Evolutionary conservation across 2,329 filamentous ascomycete genomes (phyloP).

Genomic region (Juglanconis oblonga): DNA sequence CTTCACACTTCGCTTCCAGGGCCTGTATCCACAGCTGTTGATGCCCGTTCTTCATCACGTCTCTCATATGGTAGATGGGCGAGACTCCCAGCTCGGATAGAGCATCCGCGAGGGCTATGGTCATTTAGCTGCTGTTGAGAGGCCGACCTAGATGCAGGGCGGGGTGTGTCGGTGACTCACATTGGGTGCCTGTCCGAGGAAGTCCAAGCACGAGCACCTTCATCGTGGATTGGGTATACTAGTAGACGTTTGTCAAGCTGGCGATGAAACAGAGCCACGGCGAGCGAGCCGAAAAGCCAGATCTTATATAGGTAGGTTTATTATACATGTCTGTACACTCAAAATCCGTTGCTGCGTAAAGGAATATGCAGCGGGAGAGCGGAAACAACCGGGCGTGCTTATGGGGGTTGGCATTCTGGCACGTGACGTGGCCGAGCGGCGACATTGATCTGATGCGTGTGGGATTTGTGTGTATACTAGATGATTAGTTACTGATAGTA

Average conservation of each 20-base stretch:
- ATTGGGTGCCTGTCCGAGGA: conserved; percentile 31
- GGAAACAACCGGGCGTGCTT: too few species aligned
- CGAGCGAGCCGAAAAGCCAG: too few species aligned
- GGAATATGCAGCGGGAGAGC: too few species aligned
- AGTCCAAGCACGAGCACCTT: conserved; percentile 33
- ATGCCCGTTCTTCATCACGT: conserved; percentile 31
- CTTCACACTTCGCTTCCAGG: conserved; percentile 30
- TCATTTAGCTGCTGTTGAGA: neutral
- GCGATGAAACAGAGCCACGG: too few species aligned
- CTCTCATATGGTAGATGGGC: conserved; percentile 33
- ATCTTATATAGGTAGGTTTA: too few species aligned
- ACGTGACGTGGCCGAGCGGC: too few species aligned
- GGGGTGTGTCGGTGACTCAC: conserved; percentile 19
- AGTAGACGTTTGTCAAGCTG: neutral
- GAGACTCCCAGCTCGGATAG: conserved; percentile 27
- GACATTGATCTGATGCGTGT: too few species aligned
- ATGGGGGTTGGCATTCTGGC: too few species aligned
- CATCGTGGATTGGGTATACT: conserved; percentile 19
- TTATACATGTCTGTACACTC: too few species aligned
- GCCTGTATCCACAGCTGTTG: conserved; percentile 32
- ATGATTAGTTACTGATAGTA: too few species aligned
- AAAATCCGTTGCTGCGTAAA: too few species aligned
- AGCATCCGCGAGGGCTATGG: conserved; percentile 28
- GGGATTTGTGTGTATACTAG: too few species aligned
- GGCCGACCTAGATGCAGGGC: neutral